Evolutionary conservation across 192 early-diverging fungal species (phyloP).

Genomic region (Funneliformis geosporum): DNA sequence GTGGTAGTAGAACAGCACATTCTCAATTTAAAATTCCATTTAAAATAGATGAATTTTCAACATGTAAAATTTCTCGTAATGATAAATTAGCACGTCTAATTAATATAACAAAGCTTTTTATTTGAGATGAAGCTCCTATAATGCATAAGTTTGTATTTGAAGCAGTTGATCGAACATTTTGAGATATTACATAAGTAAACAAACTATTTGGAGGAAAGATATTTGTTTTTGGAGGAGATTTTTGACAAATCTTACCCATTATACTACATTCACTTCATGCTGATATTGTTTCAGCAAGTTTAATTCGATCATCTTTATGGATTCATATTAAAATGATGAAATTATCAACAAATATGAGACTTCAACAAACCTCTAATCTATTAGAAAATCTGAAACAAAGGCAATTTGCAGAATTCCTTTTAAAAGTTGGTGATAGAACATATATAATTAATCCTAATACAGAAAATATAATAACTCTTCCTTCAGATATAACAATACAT

Average conservation of each 20-base stretch:
- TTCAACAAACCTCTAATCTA: background rate
- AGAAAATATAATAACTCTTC: background rate
- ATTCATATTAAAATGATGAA: conserved; percentile 19
- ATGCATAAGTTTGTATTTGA: conserved; percentile 9
- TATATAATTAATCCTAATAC: background rate
- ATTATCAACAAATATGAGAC: conserved; percentile 37
- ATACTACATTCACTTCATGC: background rate
- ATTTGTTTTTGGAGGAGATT: conserved; percentile 26
- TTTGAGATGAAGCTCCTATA: conserved; percentile 47
- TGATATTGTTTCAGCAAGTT: conserved; percentile 12
- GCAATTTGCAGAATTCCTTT: conserved; percentile 25
- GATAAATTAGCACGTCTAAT: conserved; percentile 13
- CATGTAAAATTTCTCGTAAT: conserved; percentile 31
- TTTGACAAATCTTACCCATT: conserved; percentile 30
- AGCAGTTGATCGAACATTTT: conserved; percentile 12
- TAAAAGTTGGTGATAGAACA: background rate
- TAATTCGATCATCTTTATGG: conserved; percentile 33
- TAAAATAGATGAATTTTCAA: conserved; percentile 12
- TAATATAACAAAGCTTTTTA: conserved; percentile 28
- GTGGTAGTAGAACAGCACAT: conserved; percentile 39
- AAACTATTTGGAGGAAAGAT: conserved; percentile 28
- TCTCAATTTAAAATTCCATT: conserved; percentile 39
- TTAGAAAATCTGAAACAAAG: background rate
- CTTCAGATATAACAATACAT: background rate
- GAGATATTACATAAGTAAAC: conserved; percentile 14